Base-by-base conservation (phyloP, 2,329 filamentous ascomycete genomes). In the Rutstroemia sp. region DNA sequence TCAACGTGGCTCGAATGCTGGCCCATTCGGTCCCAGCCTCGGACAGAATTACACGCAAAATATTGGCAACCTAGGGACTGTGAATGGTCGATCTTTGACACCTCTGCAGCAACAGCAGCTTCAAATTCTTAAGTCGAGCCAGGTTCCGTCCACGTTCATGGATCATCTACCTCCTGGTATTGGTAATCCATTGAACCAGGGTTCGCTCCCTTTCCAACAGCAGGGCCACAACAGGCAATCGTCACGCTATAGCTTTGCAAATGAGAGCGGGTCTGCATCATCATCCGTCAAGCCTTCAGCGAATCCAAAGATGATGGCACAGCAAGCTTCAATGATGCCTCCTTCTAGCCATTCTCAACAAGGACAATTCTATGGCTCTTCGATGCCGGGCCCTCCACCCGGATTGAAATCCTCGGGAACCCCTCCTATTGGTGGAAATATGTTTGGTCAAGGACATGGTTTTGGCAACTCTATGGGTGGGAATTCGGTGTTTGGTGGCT, bases 351-450 rank as follows among this genome's bases (percentile, higher is more conserved):
- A 66, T 51, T 74, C 76, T 42, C 80, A 84, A 64, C 72, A 78
- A 62, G 82, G 79, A 61, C 88, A 89, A 61, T 94, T 90, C 69
- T 96, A 94, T 71, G 82, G 86, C 48, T 86, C 84, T 54, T 89
- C 89, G 9, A 90, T 96, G 67, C 90, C 95, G 66, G 92, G 92
- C 3, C 94, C 95, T 27, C 94, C 94, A 58, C 95, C 94, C 0
- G 94, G 94, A 9, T 78, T 99, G 27, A 99, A 99, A 75, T 95
- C 92, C 21, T 92, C 92, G 2, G 90, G 91, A 44, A 97, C 92
- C 17, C 92, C 94, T 57, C 92, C 94, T 16, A 91, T 89, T 62
- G 83, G 84, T 51, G 84, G 82, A 54, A 82, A 84, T 62, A 94
- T 96, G 82, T 97, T 96, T 72, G 88, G 89, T 30, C 91, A 96